A percentile compares a stretch with the other conserved stretches of the same genome.
These are phyloP conservation scores for Penicillium thymicola DNA, from an alignment of 2,329 filamentous ascomycete species.

Conservation along the genomic window DNA sequence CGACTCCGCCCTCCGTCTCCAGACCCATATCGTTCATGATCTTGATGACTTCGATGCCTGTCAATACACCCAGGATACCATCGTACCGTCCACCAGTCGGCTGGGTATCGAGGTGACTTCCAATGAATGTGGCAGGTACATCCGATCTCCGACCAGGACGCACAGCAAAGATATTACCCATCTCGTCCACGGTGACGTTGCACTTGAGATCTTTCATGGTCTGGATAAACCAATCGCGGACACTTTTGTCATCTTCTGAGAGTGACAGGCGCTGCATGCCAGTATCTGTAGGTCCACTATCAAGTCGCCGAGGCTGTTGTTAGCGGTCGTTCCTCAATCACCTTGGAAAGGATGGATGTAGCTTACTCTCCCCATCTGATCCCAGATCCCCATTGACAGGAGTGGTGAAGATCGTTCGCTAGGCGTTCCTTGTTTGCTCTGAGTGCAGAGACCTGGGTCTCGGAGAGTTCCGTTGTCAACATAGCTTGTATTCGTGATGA, in stretches of 20 bases:
- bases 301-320: background rate
- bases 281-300: conserved; percentile 55
- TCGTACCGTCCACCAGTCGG: conserved; percentile 47
- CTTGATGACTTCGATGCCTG: conserved; percentile 69
- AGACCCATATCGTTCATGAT: conserved; percentile 64
- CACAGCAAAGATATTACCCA: conserved; percentile 79
- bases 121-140: conserved; percentile 64
- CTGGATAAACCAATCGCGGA: conserved; percentile 71
- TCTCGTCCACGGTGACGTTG: conserved; percentile 64
- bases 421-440: conserved; percentile 59
- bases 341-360: background rate
- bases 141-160: conserved; percentile 58
- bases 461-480: conserved; percentile 46
- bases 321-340: conserved; percentile 1
- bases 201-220: conserved; percentile 64
- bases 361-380: conserved; percentile 66
- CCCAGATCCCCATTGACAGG: conserved; percentile 64
- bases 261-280: conserved; percentile 75
- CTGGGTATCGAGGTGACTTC: conserved; percentile 67
- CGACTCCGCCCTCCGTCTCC: conserved; percentile 68
- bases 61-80: conserved; percentile 70
- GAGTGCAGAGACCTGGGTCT: conserved; percentile 51
- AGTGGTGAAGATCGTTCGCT: conserved; percentile 62
- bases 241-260: conserved; percentile 67
- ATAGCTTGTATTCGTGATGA: conserved; percentile 25